Conservation (phyloP, 441 rosid genomes). For the Adansonia rubrostipa region DNA sequence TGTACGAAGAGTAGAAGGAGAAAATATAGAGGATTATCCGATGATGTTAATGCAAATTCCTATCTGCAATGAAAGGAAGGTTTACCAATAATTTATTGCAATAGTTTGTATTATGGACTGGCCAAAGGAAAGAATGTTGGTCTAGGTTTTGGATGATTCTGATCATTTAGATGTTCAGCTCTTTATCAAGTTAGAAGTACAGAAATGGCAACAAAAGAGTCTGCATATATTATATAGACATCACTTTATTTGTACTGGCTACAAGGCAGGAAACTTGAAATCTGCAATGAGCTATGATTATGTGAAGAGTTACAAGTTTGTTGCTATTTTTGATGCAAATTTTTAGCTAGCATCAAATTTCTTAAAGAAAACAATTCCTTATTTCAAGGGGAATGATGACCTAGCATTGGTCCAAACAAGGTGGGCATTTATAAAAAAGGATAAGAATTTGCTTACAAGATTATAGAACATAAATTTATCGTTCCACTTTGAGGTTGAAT, state of each 20-base stretch:
- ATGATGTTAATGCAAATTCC: slow-evolving; percentile 95
- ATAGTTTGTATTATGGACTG: slow-evolving; percentile 84
- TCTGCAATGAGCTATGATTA: slow-evolving; percentile 89
- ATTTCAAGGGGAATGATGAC: slow-evolving; percentile 84
- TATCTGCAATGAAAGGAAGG: slow-evolving; percentile 96
- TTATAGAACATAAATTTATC: slow-evolving; percentile 88
- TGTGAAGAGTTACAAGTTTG: slow-evolving; percentile 84
- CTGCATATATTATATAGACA: slow-evolving; percentile 77
- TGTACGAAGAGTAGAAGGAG: slow-evolving; percentile 33
- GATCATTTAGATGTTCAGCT: slow-evolving; percentile 76
- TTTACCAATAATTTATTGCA: slow-evolving; percentile 84
- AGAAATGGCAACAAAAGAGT: slow-evolving; percentile 92
- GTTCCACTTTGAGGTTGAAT: slow-evolving; percentile 94
- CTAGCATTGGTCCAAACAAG: slow-evolving; percentile 83
- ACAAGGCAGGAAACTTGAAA: slow-evolving; percentile 93
- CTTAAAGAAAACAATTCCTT: slow-evolving; percentile 81
- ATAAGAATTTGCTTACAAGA: slow-evolving; percentile 90
- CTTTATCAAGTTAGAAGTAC: slow-evolving; percentile 85
- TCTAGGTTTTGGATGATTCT: slow-evolving; percentile 90
- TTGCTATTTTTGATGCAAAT: slow-evolving; percentile 90
- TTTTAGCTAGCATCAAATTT: slow-evolving; percentile 88
- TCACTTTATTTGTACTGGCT: slow-evolving; percentile 86
- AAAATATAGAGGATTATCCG: slow-evolving; percentile 61
- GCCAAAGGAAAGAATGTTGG: slow-evolving; percentile 91
- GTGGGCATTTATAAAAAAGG: slow-evolving; percentile 93